A percentile compares a stretch with the other conserved stretches of the same genome.
Conservation (phyloP, 352 stramenopile species). For the Globisporangium canariense region DNA sequence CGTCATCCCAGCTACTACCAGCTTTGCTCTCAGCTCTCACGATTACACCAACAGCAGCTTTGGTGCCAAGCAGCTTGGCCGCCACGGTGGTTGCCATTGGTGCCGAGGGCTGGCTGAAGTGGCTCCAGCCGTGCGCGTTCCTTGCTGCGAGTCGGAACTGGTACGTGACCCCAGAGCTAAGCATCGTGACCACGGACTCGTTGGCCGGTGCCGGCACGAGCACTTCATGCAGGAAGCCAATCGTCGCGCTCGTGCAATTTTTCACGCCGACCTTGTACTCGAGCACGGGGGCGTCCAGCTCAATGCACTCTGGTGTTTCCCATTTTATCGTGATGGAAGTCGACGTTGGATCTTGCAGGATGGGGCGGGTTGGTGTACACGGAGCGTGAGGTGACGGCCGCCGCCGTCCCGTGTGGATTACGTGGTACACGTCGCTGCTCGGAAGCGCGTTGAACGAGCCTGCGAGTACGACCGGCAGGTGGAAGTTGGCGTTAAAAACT, state of each 20-base stretch:
- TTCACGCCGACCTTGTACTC: slow-evolving; percentile 61
- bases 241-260: slow-evolving; percentile 50
- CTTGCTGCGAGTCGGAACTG: slow-evolving; percentile 79
- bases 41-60: not conserved
- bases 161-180: slow-evolving; percentile 79
- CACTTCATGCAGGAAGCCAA: slow-evolving; percentile 58
- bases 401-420: slow-evolving; percentile 55
- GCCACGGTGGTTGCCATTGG: slow-evolving; percentile 46
- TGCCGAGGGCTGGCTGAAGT: slow-evolving; percentile 65
- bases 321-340: slow-evolving; percentile 54
- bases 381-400: slow-evolving; percentile 47
- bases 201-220: slow-evolving; percentile 15
- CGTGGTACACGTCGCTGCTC: slow-evolving; percentile 78
- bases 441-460: slow-evolving; percentile 82
- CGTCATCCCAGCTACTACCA: not conserved
- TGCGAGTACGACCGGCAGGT: slow-evolving; percentile 77
- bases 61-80: slow-evolving; percentile 12
- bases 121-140: slow-evolving; percentile 61
- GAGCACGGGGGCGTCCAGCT: slow-evolving; percentile 28
- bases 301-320: slow-evolving; percentile 26
- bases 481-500: slow-evolving; percentile 78
- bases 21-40: not conserved
- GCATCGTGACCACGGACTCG: slow-evolving; percentile 41
- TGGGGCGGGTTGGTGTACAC: slow-evolving; percentile 31
- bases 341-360: slow-evolving; percentile 30